Percentiles rank a stretch among this genome's conserved stretches.
Evolutionary conservation across 306 rosid genomes (phyloP).

Genomic region (Carpinus viminea): DNA sequence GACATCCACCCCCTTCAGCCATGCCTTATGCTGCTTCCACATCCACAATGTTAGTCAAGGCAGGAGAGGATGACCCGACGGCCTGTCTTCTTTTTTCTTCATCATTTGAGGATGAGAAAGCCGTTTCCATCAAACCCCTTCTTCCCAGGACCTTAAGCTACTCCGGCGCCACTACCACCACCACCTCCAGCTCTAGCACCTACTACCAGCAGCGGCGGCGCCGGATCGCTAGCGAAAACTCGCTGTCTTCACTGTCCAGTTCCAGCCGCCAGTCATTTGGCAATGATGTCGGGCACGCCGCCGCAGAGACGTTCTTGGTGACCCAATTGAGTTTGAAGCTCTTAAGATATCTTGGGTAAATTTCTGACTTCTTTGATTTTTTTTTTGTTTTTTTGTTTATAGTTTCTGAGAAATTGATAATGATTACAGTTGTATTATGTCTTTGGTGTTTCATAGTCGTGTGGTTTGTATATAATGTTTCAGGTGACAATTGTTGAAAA

Average conservation of each 20-base stretch:
- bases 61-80: slow-evolving; percentile 41
- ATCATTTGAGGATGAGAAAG: slow-evolving; percentile 34
- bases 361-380: not conserved
- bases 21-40: slow-evolving; percentile 16
- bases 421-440: not conserved
- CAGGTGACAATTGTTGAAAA: too few relatives aligned
- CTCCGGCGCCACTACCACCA: slow-evolving; percentile 7
- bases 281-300: slow-evolving; percentile 51
- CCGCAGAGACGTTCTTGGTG: slow-evolving; percentile 58
- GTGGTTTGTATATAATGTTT: too few relatives aligned
- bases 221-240: slow-evolving; percentile 56
- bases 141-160: slow-evolving; percentile 58
- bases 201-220: slow-evolving; percentile 62
- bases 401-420: not conserved
- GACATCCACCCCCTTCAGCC: slow-evolving; percentile 14
- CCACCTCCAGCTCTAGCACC: slow-evolving; percentile 4
- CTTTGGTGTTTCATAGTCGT: not conserved
- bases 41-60: slow-evolving; percentile 29
- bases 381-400: not conserved
- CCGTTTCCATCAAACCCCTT: slow-evolving; percentile 40
- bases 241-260: slow-evolving; percentile 34
- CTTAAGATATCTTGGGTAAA: slow-evolving; percentile 72
- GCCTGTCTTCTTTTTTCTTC: slow-evolving; percentile 43
- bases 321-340: slow-evolving; percentile 68
- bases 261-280: slow-evolving; percentile 33